phyloP scores from a whole-genome alignment of 108 stramenopile genomes.

The Pseudonitzschia pungens region DNA sequence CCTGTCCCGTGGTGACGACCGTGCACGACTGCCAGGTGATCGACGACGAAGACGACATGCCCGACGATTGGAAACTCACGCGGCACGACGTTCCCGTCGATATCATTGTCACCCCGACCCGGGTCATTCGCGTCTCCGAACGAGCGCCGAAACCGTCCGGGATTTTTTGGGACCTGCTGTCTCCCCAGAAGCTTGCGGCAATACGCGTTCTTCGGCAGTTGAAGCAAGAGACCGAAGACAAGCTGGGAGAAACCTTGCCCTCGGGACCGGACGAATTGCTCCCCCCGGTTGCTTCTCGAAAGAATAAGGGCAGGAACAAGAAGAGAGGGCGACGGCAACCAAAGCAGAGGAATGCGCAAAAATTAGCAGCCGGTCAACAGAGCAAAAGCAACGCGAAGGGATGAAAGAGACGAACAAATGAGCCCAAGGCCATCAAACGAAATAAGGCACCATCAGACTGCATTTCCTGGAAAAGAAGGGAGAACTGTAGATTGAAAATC shows the following conservation, averaged over 20 bases:
- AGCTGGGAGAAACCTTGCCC: slow-evolving; percentile 38
- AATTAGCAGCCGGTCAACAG: neutral
- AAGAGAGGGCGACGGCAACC: slow-evolving; percentile 7
- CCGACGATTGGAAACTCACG: slow-evolving; percentile 46
- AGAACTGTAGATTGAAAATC: no score
- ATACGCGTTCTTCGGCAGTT: slow-evolving; percentile 64
- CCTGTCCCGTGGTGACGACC: slow-evolving; percentile 61
- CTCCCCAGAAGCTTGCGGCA: slow-evolving; percentile 69
- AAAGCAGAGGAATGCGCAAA: neutral
- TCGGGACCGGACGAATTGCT: slow-evolving; percentile 69
- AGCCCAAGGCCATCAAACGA: no score
- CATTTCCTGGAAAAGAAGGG: no score
- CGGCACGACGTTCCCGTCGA: slow-evolving; percentile 76
- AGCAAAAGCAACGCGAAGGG: neutral
- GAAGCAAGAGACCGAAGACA: slow-evolving; percentile 56
- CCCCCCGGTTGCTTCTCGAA: slow-evolving; percentile 57
- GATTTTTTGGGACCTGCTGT: slow-evolving; percentile 68
- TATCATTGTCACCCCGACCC: slow-evolving; percentile 70
- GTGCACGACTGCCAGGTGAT: slow-evolving; percentile 69
- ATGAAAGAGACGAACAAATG: no score
- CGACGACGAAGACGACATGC: slow-evolving; percentile 35
- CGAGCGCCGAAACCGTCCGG: slow-evolving; percentile 64
- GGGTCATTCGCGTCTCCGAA: slow-evolving; percentile 56
- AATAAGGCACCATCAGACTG: no score
- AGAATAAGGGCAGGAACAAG: slow-evolving; percentile 12